Percentiles rank a stretch among this genome's conserved stretches.
These are phyloP conservation scores for Vitis hybrid DNA, from an alignment of 177 flowering plant genomes.

Conservation along the genomic window DNA sequence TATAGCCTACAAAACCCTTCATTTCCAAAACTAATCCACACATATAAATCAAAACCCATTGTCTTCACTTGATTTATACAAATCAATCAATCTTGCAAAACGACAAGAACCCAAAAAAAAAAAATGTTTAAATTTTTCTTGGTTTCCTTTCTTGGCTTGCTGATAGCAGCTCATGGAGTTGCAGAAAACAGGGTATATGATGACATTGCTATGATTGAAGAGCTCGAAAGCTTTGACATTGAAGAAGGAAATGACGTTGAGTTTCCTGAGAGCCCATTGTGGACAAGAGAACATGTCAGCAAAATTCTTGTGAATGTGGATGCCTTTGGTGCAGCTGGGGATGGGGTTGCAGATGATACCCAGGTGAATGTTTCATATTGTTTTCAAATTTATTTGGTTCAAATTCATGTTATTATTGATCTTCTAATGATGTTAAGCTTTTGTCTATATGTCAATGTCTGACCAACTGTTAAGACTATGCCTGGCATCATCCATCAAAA, in stretches of 20 bases:
- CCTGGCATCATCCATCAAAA: no score
- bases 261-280: slow-evolving; percentile 28
- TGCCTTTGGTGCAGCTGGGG: slow-evolving; percentile 88
- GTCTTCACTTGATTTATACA: slow-evolving; percentile 31
- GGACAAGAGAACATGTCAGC: slow-evolving; percentile 44
- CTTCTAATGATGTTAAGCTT: neutral
- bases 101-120: slow-evolving; percentile 10
- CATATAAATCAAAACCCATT: slow-evolving; percentile 53
- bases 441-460: neutral
- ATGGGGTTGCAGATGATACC: slow-evolving; percentile 93
- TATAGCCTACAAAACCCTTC: slow-evolving; percentile 36
- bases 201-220: slow-evolving; percentile 26
- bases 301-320: slow-evolving; percentile 83
- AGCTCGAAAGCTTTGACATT: slow-evolving; percentile 46
- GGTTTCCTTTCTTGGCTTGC: slow-evolving; percentile 42
- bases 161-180: slow-evolving; percentile 30
- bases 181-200: slow-evolving; percentile 29
- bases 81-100: slow-evolving; percentile 28
- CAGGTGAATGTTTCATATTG: slow-evolving; percentile 37
- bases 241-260: slow-evolving; percentile 49
- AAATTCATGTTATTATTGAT: neutral
- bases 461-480: neutral
- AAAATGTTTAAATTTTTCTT: slow-evolving; percentile 52
- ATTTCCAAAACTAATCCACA: slow-evolving; percentile 47
- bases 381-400: neutral